Evolutionary conservation across 83 land plant genomes (phyloP), one percentile per base, ranked within the genome.

Genomic region (Larix sibirica): DNA sequence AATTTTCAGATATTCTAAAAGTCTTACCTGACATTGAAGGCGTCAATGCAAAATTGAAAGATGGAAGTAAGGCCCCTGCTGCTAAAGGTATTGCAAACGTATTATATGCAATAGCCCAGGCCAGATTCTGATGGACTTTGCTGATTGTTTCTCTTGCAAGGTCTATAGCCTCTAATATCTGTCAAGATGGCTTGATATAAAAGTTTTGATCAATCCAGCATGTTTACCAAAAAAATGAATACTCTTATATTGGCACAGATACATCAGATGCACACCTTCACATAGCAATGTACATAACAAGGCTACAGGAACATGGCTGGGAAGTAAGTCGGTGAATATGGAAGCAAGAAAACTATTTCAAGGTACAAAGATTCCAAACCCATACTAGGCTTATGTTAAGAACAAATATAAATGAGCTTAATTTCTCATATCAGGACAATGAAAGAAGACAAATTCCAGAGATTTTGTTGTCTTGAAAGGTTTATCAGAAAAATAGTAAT

Each of bases 101-200:
- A 85, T 97, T 97, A 56, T 97, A 97, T 44, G 97, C 97, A 20
- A 97, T 83, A 7, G 99, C 98, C 96, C 99, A 97, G 38, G 90
- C 90, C 47, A 97, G 86, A 83, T 97, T 97, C 73, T 97, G 99
- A 68, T 91, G 87, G 21, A 97, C 99, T 89, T 97, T 97, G 24
- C 67, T 79, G 89, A 96, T 92, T 87, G 99, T 97, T 83, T 95
- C 96, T 24, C 85, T 88, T 69, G 98, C 87, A 75, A 97, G 89
- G 31, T 91, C 89, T 17, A 96, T 38, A 12, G 96, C 98, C 54
- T 97, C 98, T 10, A 91, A 87, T 17, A 96, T 87, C 99, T 97
- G 87, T 62, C 74, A 85, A 71, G 56, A 60, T 42, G 54, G n/a
- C 42, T n/a, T 42, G 8, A 71, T 42, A n/a, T n/a, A 5, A 42